A percentile compares a stretch with the other conserved stretches of the same genome.
Conservation (phyloP, 2,329 filamentous ascomycete species). For the Bretziella fagacearum region DNA sequence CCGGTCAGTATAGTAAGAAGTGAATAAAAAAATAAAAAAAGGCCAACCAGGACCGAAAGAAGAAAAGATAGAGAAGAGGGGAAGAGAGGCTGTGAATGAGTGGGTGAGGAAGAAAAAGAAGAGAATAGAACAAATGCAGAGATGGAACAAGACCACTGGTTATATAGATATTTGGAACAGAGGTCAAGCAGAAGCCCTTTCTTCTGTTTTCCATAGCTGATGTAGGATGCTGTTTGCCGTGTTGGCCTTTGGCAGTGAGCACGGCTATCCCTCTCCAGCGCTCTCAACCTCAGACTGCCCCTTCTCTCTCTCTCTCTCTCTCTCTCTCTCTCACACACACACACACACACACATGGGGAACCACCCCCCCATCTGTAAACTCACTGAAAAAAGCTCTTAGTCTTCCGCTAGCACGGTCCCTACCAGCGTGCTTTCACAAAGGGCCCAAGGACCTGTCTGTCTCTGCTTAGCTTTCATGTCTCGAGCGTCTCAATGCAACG, state of each 20-base stretch:
- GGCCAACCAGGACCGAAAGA: constrained; percentile 15
- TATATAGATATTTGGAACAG: constrained; percentile 7
- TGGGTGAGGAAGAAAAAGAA: constrained; percentile 14
- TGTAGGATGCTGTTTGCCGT: background rate
- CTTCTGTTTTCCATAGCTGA: background rate
- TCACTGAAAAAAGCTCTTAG: no score
- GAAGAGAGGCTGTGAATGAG: constrained; percentile 7
- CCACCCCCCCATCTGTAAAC: no score
- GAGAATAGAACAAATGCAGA: background rate
- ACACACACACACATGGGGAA: no score
- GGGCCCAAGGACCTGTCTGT: background rate
- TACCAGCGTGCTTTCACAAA: background rate
- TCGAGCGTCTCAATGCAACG: constrained; percentile 5
- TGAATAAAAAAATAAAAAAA: constrained; percentile 13
- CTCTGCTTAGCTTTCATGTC: background rate
- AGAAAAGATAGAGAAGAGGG: constrained; percentile 9
- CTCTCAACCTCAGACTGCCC: background rate
- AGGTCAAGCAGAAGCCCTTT: background rate
- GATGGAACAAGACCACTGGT: background rate
- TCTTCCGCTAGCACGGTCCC: background rate
- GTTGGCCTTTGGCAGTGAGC: no score
- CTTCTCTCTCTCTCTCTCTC: background rate
- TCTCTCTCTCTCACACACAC: no score
- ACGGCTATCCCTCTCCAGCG: background rate
- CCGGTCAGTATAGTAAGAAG: constrained; percentile 14